Conservation (phyloP, 163 green algal genomes). For the Chlamydomonas reinhardtii region DNA sequence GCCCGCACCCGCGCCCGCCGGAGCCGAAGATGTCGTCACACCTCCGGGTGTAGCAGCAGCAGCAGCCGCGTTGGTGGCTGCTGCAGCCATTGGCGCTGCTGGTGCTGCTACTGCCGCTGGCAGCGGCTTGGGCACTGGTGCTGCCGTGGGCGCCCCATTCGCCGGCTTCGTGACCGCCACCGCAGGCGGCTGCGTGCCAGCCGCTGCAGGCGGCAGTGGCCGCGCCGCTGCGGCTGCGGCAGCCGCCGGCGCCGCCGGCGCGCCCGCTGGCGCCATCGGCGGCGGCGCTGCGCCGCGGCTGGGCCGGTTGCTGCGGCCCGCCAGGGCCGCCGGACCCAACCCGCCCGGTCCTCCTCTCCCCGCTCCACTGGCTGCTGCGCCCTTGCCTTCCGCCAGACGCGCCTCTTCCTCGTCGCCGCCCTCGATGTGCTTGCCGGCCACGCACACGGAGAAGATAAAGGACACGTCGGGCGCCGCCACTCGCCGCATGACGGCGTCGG, state of each 20-base stretch:
- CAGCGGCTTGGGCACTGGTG: too few relatives aligned
- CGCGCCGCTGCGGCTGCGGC: not conserved
- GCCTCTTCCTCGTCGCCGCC: slow-evolving; percentile 41
- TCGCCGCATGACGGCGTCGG: slow-evolving; percentile 41
- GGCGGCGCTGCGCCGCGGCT: not conserved
- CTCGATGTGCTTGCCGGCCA: slow-evolving; percentile 38
- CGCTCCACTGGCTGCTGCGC: not conserved
- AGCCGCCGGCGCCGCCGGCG: not conserved
- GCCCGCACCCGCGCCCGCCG: too few relatives aligned
- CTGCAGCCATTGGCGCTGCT: too few relatives aligned
- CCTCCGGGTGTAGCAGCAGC: too few relatives aligned
- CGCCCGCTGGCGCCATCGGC: not conserved
- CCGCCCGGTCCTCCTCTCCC: too few relatives aligned
- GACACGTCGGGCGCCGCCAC: slow-evolving; percentile 24
- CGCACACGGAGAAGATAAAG: slow-evolving; percentile 38
- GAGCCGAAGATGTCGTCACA: too few relatives aligned
- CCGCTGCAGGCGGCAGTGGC: too few relatives aligned
- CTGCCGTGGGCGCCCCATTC: too few relatives aligned
- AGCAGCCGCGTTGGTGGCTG: not conserved
- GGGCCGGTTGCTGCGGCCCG: too few relatives aligned
- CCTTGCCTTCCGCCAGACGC: not conserved
- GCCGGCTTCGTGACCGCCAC: too few relatives aligned
- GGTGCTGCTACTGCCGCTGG: not conserved
- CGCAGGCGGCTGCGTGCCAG: too few relatives aligned
- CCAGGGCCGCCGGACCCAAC: not conserved